Percentiles rank a stretch among this genome's conserved stretches.
Evolutionary conservation across 345 rosid genomes (phyloP).

Genomic region (Euphorbia pulcherrima): DNA sequence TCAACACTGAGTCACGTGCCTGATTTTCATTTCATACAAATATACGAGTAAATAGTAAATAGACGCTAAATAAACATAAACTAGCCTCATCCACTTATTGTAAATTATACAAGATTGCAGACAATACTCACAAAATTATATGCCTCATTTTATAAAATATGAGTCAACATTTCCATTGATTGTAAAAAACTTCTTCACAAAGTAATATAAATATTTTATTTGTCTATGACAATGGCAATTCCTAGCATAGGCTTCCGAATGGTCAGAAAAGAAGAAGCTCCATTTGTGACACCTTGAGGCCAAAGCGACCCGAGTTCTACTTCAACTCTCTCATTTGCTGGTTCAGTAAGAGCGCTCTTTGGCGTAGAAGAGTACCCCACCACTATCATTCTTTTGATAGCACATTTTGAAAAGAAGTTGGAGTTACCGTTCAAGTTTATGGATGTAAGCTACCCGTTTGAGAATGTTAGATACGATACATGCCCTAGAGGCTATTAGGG

Average conservation of each 20-base stretch:
- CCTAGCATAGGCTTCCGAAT: constrained; percentile 76
- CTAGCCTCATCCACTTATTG: too few relatives aligned
- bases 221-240: constrained; percentile 78
- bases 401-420: constrained; percentile 48
- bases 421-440: constrained; percentile 36
- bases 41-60: too few relatives aligned
- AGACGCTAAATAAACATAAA: too few relatives aligned
- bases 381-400: constrained; percentile 76
- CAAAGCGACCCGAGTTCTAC: constrained; percentile 63
- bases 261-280: constrained; percentile 52
- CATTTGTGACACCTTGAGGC: constrained; percentile 33
- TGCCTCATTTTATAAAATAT: background rate
- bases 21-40: too few relatives aligned
- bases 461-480: too few relatives aligned
- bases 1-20: too few relatives aligned
- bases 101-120: too few relatives aligned
- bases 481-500: too few relatives aligned
- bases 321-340: constrained; percentile 52
- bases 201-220: constrained; percentile 44
- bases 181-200: background rate
- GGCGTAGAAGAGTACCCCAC: constrained; percentile 52
- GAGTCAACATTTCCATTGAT: background rate
- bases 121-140: too few relatives aligned
- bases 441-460: constrained; percentile 65
- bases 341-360: constrained; percentile 59